phyloP scores from a whole-genome alignment of 352 stramenopile species.

The Thalassiosira exigua region DNA sequence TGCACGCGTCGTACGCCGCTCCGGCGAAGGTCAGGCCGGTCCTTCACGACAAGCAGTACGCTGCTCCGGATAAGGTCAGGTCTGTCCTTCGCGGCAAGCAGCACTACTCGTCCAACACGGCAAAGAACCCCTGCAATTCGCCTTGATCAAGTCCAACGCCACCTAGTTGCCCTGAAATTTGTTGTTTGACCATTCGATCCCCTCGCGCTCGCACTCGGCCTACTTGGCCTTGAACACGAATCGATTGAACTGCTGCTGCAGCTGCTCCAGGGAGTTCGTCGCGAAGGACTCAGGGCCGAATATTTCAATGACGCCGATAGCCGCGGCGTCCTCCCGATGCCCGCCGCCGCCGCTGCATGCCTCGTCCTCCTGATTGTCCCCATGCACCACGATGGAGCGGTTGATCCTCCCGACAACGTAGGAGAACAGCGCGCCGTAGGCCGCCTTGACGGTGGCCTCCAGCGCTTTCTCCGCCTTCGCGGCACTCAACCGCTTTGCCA shows the following conservation, averaged over 20 bases:
- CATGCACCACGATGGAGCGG: slow-evolving; percentile 74
- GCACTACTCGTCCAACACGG: slow-evolving; percentile 86
- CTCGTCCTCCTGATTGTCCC: neutral
- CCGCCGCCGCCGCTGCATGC: too few species aligned
- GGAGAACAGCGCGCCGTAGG: slow-evolving; percentile 95
- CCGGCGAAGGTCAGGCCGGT: slow-evolving; percentile 71
- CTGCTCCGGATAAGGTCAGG: too few species aligned
- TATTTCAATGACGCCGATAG: slow-evolving; percentile 91
- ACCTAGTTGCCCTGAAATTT: slow-evolving; percentile 92
- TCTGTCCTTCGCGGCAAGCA: slow-evolving; percentile 54
- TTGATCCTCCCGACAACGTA: slow-evolving; percentile 95
- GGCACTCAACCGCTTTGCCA: slow-evolving; percentile 78
- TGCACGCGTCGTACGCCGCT: slow-evolving; percentile 57
- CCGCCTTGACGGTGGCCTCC: slow-evolving; percentile 93
- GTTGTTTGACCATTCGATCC: slow-evolving; percentile 93
- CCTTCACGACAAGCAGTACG: too few species aligned
- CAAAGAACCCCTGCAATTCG: slow-evolving; percentile 85
- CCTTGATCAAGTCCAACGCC: slow-evolving; percentile 88
- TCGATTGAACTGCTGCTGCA: slow-evolving; percentile 91
- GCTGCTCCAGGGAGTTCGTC: slow-evolving; percentile 95
- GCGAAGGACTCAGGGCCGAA: slow-evolving; percentile 98
- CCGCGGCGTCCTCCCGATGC: neutral
- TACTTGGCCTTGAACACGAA: slow-evolving; percentile 90
- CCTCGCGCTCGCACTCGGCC: slow-evolving; percentile 86
- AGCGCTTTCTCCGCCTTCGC: slow-evolving; percentile 86